Evolutionary conservation across 352 stramenopile species (phyloP).

Genomic region (Globisporangium heterothallicum): DNA sequence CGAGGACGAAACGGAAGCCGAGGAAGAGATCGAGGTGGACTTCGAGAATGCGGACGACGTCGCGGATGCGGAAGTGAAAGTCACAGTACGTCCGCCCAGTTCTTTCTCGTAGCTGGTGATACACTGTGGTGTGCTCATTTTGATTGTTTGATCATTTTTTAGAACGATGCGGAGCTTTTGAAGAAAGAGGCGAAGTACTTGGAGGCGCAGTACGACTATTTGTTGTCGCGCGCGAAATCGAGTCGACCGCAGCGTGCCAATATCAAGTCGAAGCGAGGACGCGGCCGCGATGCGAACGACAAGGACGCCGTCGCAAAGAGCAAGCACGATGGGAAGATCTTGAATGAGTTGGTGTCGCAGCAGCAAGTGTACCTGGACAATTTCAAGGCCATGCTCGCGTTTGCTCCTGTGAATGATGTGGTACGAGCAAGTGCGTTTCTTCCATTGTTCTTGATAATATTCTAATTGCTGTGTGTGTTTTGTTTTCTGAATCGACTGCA

Average conservation of each 20-base stretch:
- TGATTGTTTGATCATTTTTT: neutral
- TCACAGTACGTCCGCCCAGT: slow-evolving; percentile 21
- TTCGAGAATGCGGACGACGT: slow-evolving; percentile 11
- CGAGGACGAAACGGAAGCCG: slow-evolving; percentile 22
- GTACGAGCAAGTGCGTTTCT: slow-evolving; percentile 16
- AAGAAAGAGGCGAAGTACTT: slow-evolving; percentile 70
- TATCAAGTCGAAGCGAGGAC: slow-evolving; percentile 46
- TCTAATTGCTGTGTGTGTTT: too few relatives aligned
- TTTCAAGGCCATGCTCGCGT: slow-evolving; percentile 71
- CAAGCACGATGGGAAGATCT: slow-evolving; percentile 38
- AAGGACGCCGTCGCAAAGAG: slow-evolving; percentile 38
- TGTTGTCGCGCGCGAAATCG: slow-evolving; percentile 47
- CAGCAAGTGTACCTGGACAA: slow-evolving; percentile 73
- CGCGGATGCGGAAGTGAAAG: slow-evolving; percentile 4
- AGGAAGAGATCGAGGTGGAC: slow-evolving; percentile 21
- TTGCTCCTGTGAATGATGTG: slow-evolving; percentile 71
- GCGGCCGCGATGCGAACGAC: slow-evolving; percentile 20
- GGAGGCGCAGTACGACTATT: slow-evolving; percentile 57
- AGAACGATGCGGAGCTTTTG: slow-evolving; percentile 56
- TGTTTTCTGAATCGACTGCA: slow-evolving; percentile 5
- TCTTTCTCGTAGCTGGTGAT: neutral
- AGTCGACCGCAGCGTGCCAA: slow-evolving; percentile 29
- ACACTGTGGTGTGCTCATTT: too few relatives aligned
- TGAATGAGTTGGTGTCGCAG: slow-evolving; percentile 56
- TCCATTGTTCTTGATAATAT: neutral